phyloP scores from a whole-genome alignment of 352 stramenopile species.

The Phytophthora idaei region DNA sequence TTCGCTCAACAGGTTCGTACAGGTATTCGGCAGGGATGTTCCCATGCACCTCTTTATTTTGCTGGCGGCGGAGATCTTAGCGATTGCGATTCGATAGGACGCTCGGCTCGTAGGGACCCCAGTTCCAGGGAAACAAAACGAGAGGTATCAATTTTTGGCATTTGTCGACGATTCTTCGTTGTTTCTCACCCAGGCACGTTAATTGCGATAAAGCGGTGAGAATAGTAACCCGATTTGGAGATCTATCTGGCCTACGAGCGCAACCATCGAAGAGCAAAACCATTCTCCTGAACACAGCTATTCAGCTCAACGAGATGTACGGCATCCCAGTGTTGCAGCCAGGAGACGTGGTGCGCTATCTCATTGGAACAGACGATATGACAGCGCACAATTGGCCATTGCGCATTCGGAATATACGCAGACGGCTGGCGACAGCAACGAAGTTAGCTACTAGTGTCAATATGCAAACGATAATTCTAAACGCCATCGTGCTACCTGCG shows the following conservation, averaged over 20 bases:
- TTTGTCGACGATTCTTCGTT: too few relatives aligned
- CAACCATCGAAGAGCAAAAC: neutral
- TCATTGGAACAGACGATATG: neutral
- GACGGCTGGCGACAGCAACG: neutral
- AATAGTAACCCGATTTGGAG: neutral
- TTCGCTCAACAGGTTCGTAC: too few relatives aligned
- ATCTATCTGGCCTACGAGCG: neutral
- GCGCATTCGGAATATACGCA: neutral
- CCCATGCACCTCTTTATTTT: too few relatives aligned
- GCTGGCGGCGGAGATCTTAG: too few relatives aligned
- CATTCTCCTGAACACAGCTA: neutral
- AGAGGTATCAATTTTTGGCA: too few relatives aligned
- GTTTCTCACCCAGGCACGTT: too few relatives aligned
- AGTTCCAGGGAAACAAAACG: too few relatives aligned
- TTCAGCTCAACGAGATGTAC: neutral
- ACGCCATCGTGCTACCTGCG: constrained; percentile 1
- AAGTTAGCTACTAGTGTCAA: neutral
- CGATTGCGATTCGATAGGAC: too few relatives aligned
- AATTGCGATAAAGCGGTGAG: too few relatives aligned
- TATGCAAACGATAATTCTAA: neutral
- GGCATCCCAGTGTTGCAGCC: neutral
- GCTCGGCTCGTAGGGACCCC: too few relatives aligned
- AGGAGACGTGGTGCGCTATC: neutral
- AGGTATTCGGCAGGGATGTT: too few relatives aligned
- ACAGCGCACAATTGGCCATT: neutral